Conservation (phyloP, 2,329 filamentous ascomycete genomes). For the Phialocephala subalpina region DNA sequence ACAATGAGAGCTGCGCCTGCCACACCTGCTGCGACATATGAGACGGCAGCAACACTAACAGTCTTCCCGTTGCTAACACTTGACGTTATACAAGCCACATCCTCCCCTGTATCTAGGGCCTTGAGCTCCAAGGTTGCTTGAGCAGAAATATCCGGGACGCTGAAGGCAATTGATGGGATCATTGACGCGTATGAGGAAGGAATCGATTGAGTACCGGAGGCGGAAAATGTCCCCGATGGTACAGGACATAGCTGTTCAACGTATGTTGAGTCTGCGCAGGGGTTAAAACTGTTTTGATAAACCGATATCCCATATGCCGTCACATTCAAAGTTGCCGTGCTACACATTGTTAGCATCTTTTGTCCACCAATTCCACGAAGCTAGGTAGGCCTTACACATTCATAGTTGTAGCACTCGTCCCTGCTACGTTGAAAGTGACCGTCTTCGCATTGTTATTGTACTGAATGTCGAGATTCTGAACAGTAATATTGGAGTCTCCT, state of each 20-base stretch:
- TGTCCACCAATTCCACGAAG: background rate
- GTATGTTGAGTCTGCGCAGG: constrained; percentile 73
- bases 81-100: constrained; percentile 85
- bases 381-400: constrained; percentile 67
- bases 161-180: constrained; percentile 90
- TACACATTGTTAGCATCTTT: constrained; percentile 7
- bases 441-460: constrained; percentile 80
- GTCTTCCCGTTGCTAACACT: constrained; percentile 89
- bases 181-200: constrained; percentile 73
- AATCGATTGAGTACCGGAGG: constrained; percentile 75
- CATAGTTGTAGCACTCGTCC: constrained; percentile 75
- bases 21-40: constrained; percentile 84
- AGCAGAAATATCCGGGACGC: constrained; percentile 88
- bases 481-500: constrained; percentile 65
- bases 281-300: constrained; percentile 83
- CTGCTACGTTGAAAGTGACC: constrained; percentile 83
- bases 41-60: constrained; percentile 75
- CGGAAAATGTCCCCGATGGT: constrained; percentile 76
- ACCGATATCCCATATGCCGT: constrained; percentile 76
- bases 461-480: constrained; percentile 77
- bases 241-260: constrained; percentile 85
- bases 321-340: constrained; percentile 55
- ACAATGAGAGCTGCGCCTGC: constrained; percentile 83
- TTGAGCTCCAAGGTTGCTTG: constrained; percentile 81
- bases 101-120: constrained; percentile 62